phyloP scores from a whole-genome alignment of 768 basidiomycete species.

The Artomyces pyxidatus region DNA sequence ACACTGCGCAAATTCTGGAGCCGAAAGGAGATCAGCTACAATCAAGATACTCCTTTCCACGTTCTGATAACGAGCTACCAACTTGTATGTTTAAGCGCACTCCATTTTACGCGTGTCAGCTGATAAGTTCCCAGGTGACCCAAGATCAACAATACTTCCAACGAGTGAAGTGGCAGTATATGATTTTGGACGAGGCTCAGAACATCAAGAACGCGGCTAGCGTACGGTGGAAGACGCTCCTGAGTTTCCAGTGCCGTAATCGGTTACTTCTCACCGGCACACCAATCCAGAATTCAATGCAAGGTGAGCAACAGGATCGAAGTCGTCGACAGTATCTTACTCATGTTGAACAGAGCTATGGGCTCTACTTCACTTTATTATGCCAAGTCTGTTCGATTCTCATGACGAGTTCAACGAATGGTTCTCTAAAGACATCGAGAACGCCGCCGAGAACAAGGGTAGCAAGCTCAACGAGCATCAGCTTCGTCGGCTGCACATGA shows the following conservation, averaged over 20 bases:
- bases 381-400: constrained; percentile 98
- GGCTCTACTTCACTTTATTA: constrained; percentile 98
- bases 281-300: constrained; percentile 99
- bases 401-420: constrained; percentile 99
- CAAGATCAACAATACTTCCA: constrained; percentile 98
- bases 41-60: constrained; percentile 93
- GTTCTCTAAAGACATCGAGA: constrained; percentile 99
- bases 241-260: constrained; percentile 94
- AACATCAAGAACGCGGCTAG: constrained; percentile 98
- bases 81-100: constrained; percentile 37
- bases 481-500: constrained; percentile 92
- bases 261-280: constrained; percentile 92
- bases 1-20: constrained; percentile 97
- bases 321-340: background rate
- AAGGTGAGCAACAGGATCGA: constrained; percentile 48
- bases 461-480: constrained; percentile 93
- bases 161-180: constrained; percentile 98
- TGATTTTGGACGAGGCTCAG: constrained; percentile 99
- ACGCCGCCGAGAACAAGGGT: constrained; percentile 85
- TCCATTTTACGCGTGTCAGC: background rate
- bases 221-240: constrained; percentile 93
- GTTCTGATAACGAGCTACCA: constrained; percentile 97
- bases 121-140: constrained; percentile 50
- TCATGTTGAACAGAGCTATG: constrained; percentile 63
- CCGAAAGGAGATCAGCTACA: constrained; percentile 92